Evolutionary conservation across 345 rosid species (phyloP), one percentile per base, ranked within the genome.

Genomic region (Lepidium sativum): DNA sequence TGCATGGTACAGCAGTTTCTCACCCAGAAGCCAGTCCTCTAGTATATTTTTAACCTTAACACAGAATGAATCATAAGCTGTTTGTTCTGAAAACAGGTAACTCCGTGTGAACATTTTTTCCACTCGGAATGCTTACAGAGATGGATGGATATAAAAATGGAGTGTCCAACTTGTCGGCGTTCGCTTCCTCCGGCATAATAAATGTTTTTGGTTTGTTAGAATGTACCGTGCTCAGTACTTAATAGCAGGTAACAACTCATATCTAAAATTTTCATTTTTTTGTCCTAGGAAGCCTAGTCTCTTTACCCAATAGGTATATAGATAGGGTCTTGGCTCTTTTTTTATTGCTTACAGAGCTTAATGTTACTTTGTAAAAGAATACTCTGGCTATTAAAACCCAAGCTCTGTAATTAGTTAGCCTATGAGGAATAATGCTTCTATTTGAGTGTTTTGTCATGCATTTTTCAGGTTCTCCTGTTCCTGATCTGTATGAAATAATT

Each of bases 111-210:
- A 45, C 99, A 94, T 75, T 88, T 86, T 82, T 94, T 94, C 73
- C 99, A 94, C 76, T 77, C 88, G 4, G 96, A 95, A 73, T 90
- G 99, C 74, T 80, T 94, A 77, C 97, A 84, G 79, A 84, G 96
- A 74, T 94, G 99, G 99, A 90, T 94, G 97, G 99, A 94, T 78
- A 83, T 94, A 77, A 94, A 94, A 80, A 94, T 94, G 97, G 99
- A 94, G 76, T 94, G 99, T 67, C 97, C 97, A 23, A 94, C 99
- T 67, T 94, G 99, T 75, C 87, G 96, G 73, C 89, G 99, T 59
- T 75, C 95, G 1, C 77, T 94, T 42, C 99, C 99, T 35, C 90
- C 99, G 61, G 95, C 91, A 44, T 73, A 73, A 65, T 25, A 9
- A 53, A 44, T 39, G 62, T 12, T 65, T 42, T 72, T 34, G 10